A percentile compares a stretch with the other conserved stretches of the same genome.
These are phyloP conservation scores for Tephrocybe rancida DNA, from an alignment of 768 basidiomycete genomes.

Conservation along the genomic window DNA sequence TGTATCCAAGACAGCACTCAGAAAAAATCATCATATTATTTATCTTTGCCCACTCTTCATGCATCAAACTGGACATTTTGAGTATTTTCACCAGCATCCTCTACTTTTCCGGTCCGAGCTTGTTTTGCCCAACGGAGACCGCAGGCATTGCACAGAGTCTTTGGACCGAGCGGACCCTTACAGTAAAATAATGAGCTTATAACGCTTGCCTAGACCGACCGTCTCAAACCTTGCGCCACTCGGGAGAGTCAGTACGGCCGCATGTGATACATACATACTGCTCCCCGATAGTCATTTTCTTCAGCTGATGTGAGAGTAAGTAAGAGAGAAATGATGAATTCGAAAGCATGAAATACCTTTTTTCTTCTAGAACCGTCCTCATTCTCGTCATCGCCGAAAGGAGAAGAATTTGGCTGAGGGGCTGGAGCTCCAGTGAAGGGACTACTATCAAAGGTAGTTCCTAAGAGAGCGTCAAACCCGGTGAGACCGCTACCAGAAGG, in stretches of 20 bases:
- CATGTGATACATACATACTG: conserved; percentile 91
- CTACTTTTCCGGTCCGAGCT: conserved; percentile 34
- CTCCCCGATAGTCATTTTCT: conserved; percentile 54
- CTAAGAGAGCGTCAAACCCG: conserved; percentile 12
- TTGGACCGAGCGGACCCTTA: conserved; percentile 93
- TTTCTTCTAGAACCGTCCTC: conserved; percentile 64
- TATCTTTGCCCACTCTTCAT: too few species aligned
- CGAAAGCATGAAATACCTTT: conserved; percentile 43
- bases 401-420: background rate
- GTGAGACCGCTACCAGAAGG: conserved; percentile 5
- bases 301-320: conserved; percentile 26
- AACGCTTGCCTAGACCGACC: conserved; percentile 1
- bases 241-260: conserved; percentile 93
- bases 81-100: conserved; percentile 28
- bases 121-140: conserved; percentile 92
- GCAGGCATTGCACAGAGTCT: conserved; percentile 97
- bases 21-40: too few species aligned
- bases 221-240: conserved; percentile 83
- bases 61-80: conserved; percentile 1
- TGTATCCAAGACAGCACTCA: too few species aligned
- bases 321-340: background rate
- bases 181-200: conserved; percentile 6
- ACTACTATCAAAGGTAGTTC: conserved; percentile 8
- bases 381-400: conserved; percentile 39
- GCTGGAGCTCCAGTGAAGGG: conserved; percentile 1